Conservation (phyloP, 2,329 filamentous ascomycete genomes). For the Truncatella angustata region DNA sequence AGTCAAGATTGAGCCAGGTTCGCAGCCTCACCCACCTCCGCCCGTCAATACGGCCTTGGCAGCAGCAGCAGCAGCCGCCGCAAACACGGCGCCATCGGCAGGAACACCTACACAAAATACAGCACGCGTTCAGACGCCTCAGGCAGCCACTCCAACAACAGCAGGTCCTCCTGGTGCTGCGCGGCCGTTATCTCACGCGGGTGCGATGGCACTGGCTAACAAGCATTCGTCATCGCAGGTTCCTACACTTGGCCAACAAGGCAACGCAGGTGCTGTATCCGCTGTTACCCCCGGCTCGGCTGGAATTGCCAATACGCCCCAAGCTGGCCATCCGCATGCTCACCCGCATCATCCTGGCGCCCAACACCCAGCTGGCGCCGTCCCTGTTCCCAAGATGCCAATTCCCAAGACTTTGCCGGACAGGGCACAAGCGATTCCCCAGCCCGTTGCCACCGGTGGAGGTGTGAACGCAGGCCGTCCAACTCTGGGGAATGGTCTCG, state of each 20-base stretch:
- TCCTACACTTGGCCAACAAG: constrained; percentile 18
- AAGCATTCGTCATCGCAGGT: constrained; percentile 6
- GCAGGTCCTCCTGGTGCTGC: constrained; percentile 13
- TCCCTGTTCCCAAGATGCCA: constrained; percentile 64
- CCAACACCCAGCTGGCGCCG: constrained; percentile 30
- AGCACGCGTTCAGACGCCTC: constrained; percentile 48
- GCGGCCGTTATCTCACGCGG: constrained; percentile 25
- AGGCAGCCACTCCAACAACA: constrained; percentile 24
- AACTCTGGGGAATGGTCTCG: constrained; percentile 78
- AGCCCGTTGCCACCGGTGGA: constrained; percentile 69
- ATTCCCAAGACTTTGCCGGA: constrained; percentile 78
- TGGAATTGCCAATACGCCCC: constrained; percentile 24
- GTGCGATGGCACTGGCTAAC: constrained; percentile 29
- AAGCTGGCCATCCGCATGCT: constrained; percentile 43
- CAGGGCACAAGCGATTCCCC: constrained; percentile 65
- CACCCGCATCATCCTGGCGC: constrained; percentile 36
- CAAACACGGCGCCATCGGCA: constrained; percentile 35
- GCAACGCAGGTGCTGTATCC: constrained; percentile 22
- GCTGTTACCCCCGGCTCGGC: constrained; percentile 22
- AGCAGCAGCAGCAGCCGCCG: constrained; percentile 33
- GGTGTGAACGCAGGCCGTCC: constrained; percentile 67
- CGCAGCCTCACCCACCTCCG: constrained; percentile 31
- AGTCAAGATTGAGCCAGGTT: constrained; percentile 35
- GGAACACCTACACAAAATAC: constrained; percentile 49
- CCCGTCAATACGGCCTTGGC: constrained; percentile 50